Conservation (phyloP, 75 land plant species). For the Cupressus sempervirens region DNA sequence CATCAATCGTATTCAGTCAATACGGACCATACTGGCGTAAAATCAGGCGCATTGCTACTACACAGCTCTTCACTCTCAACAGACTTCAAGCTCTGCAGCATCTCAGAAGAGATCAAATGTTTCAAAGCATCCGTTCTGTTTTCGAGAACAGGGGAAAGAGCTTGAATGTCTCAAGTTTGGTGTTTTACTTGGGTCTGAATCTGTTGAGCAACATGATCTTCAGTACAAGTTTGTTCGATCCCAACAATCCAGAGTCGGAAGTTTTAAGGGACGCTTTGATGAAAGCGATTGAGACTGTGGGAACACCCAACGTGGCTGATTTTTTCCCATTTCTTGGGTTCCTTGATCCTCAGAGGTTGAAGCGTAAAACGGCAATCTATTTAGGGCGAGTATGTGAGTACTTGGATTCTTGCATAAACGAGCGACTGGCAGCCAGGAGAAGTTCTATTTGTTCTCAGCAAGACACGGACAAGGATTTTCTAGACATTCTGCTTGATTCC, state of each 20-base stretch:
- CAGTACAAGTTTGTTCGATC: too few relatives aligned
- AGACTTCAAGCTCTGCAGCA: slow-evolving; percentile 9
- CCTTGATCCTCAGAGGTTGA: neutral
- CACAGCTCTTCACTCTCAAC: slow-evolving; percentile 18
- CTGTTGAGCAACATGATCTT: neutral
- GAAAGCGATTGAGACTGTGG: neutral
- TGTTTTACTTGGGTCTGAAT: neutral
- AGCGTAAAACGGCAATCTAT: neutral
- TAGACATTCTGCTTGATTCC: neutral
- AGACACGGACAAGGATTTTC: neutral
- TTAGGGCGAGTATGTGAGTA: neutral
- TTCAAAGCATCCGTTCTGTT: neutral
- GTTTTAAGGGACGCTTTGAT: neutral
- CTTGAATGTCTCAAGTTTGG: neutral
- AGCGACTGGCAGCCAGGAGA: neutral
- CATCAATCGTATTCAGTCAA: neutral
- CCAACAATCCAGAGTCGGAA: neutral
- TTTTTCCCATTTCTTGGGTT: neutral
- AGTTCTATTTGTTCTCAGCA: too few relatives aligned
- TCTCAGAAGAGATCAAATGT: slow-evolving; percentile 3
- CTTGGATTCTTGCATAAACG: neutral
- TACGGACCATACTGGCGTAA: slow-evolving; percentile 16
- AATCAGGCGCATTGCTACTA: slow-evolving; percentile 12
- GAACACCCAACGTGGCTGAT: neutral
- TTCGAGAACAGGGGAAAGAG: neutral